Evolutionary conservation across 208 protist species (phyloP).

Genomic region (Acanthamoeba royreba): DNA sequence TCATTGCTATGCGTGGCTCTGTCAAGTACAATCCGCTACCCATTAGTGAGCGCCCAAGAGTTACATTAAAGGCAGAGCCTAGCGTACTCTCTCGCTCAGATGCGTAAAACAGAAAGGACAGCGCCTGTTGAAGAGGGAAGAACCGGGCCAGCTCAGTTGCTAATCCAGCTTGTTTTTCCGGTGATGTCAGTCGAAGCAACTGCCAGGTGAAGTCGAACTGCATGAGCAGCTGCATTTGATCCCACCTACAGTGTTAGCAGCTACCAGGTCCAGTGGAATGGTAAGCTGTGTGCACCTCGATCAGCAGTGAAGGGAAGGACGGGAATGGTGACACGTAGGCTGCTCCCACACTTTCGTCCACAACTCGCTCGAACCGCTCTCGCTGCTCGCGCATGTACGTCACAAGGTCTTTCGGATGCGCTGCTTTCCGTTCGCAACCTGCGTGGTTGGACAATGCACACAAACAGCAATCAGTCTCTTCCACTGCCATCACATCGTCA

Average conservation of each 20-base stretch:
- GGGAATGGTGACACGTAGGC: neutral
- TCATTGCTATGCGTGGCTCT: neutral
- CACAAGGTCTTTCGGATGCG: neutral
- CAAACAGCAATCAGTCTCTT: too few species aligned
- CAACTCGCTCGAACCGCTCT: neutral
- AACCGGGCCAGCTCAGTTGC: neutral
- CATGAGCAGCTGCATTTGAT: neutral
- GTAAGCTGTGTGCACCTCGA: neutral
- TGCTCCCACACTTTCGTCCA: neutral
- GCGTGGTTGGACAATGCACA: neutral
- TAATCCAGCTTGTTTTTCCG: neutral
- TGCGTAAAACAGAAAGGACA: slow-evolving; percentile 1
- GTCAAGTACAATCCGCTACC: neutral
- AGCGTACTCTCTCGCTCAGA: neutral
- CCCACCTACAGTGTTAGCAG: neutral
- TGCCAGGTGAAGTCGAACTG: slow-evolving; percentile 21
- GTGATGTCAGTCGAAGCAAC: neutral
- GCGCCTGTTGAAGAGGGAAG: neutral
- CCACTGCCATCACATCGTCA: too few species aligned
- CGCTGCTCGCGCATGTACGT: neutral
- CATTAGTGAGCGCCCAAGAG: neutral
- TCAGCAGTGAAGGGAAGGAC: neutral
- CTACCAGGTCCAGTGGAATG: neutral
- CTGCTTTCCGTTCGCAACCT: neutral
- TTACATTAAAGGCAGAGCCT: neutral